These are phyloP conservation scores for Pseudonectria buxi DNA, from an alignment of 2,329 filamentous ascomycete species.

Conservation along the genomic window DNA sequence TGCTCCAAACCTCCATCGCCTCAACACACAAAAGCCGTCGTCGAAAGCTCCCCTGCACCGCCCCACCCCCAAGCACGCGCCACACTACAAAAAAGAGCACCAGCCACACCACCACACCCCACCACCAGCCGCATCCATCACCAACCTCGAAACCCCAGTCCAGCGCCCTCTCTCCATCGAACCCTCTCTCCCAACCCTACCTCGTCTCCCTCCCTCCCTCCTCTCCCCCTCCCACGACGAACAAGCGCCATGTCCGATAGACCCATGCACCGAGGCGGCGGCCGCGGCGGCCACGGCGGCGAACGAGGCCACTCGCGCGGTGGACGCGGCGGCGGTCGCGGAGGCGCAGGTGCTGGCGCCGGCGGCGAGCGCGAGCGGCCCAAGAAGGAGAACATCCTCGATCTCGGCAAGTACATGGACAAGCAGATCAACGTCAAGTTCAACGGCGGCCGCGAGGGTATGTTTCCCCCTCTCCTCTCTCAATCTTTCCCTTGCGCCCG, in stretches of 20 bases:
- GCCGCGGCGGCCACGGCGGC: constrained; percentile 36
- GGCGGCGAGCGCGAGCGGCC: constrained; percentile 60
- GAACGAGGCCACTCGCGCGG: constrained; percentile 34
- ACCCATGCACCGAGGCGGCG: constrained; percentile 39
- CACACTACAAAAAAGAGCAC: too few relatives aligned
- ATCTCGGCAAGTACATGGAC: constrained; percentile 93
- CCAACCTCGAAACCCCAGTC: neutral
- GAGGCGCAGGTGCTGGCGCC: constrained; percentile 36
- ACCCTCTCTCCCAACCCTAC: constrained; percentile 10
- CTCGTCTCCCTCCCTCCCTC: constrained; percentile 9
- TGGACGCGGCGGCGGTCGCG: constrained; percentile 39
- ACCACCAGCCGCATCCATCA: neutral
- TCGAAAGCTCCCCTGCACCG: too few relatives aligned
- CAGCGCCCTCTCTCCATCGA: constrained; percentile 8
- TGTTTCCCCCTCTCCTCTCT: constrained; percentile 13
- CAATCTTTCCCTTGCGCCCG: neutral
- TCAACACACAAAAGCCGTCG: too few relatives aligned
- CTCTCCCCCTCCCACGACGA: constrained; percentile 5
- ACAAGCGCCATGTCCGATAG: constrained; percentile 42
- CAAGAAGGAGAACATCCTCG: constrained; percentile 98
- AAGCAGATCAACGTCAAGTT: constrained; percentile 95
- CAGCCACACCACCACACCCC: neutral
- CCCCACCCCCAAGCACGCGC: too few relatives aligned
- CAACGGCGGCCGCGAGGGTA: constrained; percentile 87
- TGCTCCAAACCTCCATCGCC: too few relatives aligned